Conservation (phyloP, 2,329 filamentous ascomycete species). For the Penicillium glabrum region DNA sequence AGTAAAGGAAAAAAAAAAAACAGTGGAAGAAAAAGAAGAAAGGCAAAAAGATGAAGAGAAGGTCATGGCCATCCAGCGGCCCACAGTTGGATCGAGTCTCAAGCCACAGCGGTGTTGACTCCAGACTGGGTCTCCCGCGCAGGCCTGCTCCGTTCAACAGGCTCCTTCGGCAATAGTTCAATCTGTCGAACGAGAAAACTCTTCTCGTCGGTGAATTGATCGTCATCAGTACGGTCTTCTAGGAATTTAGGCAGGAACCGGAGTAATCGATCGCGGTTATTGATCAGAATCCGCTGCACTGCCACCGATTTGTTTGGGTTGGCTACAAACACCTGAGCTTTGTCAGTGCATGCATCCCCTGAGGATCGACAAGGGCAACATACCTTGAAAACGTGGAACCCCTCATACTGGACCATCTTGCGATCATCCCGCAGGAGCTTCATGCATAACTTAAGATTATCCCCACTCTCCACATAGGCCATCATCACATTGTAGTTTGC, state of each 20-base stretch:
- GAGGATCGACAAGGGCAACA: conserved; percentile 4
- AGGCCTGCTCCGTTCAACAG: conserved; percentile 36
- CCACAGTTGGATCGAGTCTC: conserved; percentile 9
- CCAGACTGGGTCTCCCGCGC: conserved; percentile 28
- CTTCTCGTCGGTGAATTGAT: conserved; percentile 97
- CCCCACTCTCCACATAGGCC: conserved; percentile 88
- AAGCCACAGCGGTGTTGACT: conserved; percentile 31
- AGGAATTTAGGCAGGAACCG: conserved; percentile 88
- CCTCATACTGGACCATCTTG: conserved; percentile 99
- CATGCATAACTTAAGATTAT: conserved; percentile 98
- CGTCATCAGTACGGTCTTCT: conserved; percentile 92
- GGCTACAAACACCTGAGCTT: conserved; percentile 78
- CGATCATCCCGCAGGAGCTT: conserved; percentile 91
- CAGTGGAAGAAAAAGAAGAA: not conserved
- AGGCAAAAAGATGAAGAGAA: not conserved
- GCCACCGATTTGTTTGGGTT: conserved; percentile 98
- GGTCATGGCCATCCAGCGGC: conserved; percentile 8
- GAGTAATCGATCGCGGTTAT: conserved; percentile 89
- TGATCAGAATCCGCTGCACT: conserved; percentile 91
- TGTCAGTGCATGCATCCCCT: conserved; percentile 17
- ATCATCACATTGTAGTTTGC: conserved; percentile 99
- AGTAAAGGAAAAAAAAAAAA: conserved; percentile 2
- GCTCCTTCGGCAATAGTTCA: conserved; percentile 48
- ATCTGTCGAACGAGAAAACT: conserved; percentile 97
- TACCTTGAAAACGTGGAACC: conserved; percentile 97